Percentiles rank a stretch among this genome's conserved stretches.
These are phyloP conservation scores for Parmelia sp. DNA, from an alignment of 495 filamentous ascomycete species.

Conservation along the genomic window DNA sequence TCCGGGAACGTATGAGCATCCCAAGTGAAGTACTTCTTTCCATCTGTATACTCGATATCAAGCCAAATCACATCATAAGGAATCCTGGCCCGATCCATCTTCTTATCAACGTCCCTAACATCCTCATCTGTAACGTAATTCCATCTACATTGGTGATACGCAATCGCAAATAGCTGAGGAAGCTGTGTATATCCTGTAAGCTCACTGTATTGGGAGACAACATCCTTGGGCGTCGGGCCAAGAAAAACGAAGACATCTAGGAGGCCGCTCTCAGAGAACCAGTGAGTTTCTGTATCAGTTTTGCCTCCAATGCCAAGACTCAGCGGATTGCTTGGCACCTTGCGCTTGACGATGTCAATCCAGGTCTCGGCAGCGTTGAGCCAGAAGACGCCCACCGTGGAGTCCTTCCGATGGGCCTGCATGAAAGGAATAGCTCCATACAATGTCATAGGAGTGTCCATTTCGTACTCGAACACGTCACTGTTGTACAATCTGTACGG, in stretches of 20 bases:
- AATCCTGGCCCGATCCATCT: conserved; percentile 89
- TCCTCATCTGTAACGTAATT: conserved; percentile 97
- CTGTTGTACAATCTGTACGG: conserved; percentile 96
- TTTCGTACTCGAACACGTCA: conserved; percentile 95
- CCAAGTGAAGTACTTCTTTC: conserved; percentile 97
- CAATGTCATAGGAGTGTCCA: conserved; percentile 96
- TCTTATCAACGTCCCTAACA: conserved; percentile 90
- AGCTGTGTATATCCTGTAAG: conserved; percentile 92
- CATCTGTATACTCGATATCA: conserved; percentile 93
- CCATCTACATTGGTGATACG: conserved; percentile 96
- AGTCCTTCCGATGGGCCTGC: conserved; percentile 90
- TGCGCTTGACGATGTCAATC: conserved; percentile 88
- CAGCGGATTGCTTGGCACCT: conserved; percentile 66
- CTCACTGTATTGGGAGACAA: conserved; percentile 75
- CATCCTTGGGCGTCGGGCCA: conserved; percentile 73
- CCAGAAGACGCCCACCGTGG: conserved; percentile 97
- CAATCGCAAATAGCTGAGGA: conserved; percentile 85
- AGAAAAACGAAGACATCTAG: conserved; percentile 93
- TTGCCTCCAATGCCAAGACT: conserved; percentile 62
- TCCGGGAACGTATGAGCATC: conserved; percentile 79
- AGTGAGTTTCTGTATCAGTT: conserved; percentile 82
- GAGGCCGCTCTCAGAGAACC: conserved; percentile 87
- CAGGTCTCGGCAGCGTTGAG: conserved; percentile 96
- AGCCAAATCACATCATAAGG: conserved; percentile 99
- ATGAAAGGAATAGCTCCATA: conserved; percentile 95